Conservation (phyloP, 768 basidiomycete species). For the Trametes villosa region DNA sequence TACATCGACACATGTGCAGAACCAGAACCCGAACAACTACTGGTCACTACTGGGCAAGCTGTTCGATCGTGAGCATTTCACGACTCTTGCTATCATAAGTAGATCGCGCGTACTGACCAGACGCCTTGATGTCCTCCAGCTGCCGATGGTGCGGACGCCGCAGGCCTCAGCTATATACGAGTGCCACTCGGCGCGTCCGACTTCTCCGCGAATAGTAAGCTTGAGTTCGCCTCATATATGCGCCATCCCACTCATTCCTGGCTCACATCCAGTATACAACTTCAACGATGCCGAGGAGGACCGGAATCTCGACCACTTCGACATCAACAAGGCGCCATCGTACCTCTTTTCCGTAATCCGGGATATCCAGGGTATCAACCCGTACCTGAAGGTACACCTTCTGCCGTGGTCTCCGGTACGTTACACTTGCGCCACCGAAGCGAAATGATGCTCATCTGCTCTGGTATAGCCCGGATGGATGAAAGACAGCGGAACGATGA, state of each 20-base stretch:
- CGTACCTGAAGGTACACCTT: conserved; percentile 55
- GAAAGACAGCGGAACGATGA: conserved; percentile 70
- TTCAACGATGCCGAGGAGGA: conserved; percentile 68
- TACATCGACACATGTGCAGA: conserved; percentile 38
- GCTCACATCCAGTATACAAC: conserved; percentile 52
- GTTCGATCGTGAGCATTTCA: conserved; percentile 50
- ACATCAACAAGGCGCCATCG: conserved; percentile 59
- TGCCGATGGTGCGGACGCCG: conserved; percentile 60
- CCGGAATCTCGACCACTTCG: conserved; percentile 59
- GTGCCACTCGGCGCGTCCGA: conserved; percentile 76
- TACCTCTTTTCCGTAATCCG: conserved; percentile 64
- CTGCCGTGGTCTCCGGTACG: conserved; percentile 78
- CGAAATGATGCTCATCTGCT: background rate
- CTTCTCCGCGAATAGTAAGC: conserved; percentile 61
- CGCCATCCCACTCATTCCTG: background rate
- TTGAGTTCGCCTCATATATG: too few relatives aligned
- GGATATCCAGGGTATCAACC: conserved; percentile 67
- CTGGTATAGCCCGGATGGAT: conserved; percentile 76
- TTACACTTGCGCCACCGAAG: background rate
- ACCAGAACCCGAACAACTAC: conserved; percentile 58
- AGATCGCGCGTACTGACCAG: background rate
- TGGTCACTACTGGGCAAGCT: conserved; percentile 59
- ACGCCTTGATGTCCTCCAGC: conserved; percentile 38
- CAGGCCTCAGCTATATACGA: conserved; percentile 72
- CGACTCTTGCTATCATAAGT: background rate